Percentiles rank a stretch among this genome's conserved stretches.
Conservation (phyloP, 2,329 filamentous ascomycete genomes). For the Calonectria leucothoes region DNA sequence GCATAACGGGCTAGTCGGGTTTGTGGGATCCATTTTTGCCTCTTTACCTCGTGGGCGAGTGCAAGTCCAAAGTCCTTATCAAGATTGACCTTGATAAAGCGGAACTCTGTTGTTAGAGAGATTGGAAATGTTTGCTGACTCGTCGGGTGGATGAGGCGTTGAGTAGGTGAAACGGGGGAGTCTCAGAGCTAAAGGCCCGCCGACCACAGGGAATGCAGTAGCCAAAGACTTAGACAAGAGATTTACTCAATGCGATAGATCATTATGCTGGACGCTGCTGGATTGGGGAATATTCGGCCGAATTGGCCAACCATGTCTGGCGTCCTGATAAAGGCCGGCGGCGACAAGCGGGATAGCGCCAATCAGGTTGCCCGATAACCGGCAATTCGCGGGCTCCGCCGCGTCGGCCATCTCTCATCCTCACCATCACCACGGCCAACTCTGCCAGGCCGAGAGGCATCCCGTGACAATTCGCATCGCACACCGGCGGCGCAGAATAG, state of each 20-base stretch:
- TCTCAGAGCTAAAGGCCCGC: background rate
- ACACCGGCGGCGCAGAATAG: background rate
- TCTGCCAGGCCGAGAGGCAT: background rate
- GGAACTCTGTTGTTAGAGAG: background rate
- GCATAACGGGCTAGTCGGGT: background rate
- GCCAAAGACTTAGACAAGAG: background rate
- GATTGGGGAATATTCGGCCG: background rate
- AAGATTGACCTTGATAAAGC: background rate
- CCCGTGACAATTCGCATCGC: background rate
- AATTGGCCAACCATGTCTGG: slow-evolving; percentile 11
- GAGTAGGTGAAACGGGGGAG: background rate
- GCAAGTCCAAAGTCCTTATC: background rate
- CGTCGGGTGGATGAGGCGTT: background rate
- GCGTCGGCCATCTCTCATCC: background rate
- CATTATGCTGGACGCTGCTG: background rate
- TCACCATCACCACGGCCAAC: background rate
- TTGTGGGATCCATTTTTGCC: background rate
- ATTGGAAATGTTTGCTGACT: background rate
- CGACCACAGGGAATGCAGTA: background rate
- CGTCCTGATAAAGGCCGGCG: slow-evolving; percentile 3
- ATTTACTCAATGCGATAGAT: background rate
- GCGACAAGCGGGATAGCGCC: slow-evolving; percentile 1
- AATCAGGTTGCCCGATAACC: slow-evolving; percentile 6
- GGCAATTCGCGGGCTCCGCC: slow-evolving; percentile 9
- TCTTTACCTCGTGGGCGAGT: background rate